Evolutionary conservation across 78 protist genomes (phyloP).

Genomic region (Dictyostelium intermedium): DNA sequence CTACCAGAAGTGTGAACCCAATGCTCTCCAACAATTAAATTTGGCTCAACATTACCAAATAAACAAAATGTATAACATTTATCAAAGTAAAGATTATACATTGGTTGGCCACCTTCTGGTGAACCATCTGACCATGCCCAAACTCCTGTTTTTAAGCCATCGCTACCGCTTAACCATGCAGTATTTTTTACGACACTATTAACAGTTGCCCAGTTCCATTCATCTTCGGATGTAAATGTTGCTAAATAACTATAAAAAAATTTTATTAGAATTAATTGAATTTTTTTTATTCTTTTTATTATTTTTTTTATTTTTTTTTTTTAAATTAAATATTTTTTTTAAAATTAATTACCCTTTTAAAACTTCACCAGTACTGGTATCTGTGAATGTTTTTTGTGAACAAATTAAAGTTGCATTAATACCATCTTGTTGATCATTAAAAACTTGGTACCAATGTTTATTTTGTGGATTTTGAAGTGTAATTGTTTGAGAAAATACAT

Average conservation of each 20-base stretch:
- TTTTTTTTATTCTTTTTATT: not conserved
- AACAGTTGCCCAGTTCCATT: not conserved
- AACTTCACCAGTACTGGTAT: not conserved
- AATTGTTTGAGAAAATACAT: not conserved
- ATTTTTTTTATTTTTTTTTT: not conserved
- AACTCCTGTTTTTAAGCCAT: not conserved
- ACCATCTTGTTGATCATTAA: not conserved
- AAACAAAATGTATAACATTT: slow-evolving; percentile 24
- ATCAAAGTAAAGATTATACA: slow-evolving; percentile 33
- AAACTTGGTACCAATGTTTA: not conserved
- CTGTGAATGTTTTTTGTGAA: not conserved
- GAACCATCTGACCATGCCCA: not conserved
- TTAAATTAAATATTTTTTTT: not conserved
- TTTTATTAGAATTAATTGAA: no score
- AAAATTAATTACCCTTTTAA: not conserved
- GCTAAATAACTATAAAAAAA: slow-evolving; percentile 10
- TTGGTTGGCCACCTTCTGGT: slow-evolving; percentile 40
- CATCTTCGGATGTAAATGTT: slow-evolving; percentile 7
- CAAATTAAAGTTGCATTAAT: not conserved
- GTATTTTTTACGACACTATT: not conserved
- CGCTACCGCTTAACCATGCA: slow-evolving; percentile 16
- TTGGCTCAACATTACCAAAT: slow-evolving; percentile 22
- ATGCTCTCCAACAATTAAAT: slow-evolving; percentile 27
- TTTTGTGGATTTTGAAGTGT: not conserved
- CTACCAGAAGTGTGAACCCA: slow-evolving; percentile 27